phyloP scores from a whole-genome alignment of 495 filamentous ascomycete species.

The Platismatia glauca region DNA sequence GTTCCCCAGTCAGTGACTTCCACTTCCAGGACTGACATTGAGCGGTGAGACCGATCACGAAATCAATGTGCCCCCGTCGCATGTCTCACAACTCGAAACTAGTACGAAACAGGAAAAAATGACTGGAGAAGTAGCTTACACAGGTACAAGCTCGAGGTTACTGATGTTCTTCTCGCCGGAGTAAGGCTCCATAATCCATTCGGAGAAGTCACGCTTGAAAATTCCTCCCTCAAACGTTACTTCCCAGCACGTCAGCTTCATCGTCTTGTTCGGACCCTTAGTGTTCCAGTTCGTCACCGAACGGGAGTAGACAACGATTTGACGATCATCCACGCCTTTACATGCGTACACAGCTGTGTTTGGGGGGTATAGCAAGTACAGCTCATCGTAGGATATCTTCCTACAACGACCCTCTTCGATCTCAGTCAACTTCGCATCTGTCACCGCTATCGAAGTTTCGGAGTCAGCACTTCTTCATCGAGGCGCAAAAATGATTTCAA shows the following conservation, averaged over 20 bases:
- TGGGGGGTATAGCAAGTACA: constrained; percentile 14
- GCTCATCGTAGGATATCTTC: constrained; percentile 13
- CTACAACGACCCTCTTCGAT: constrained; percentile 17
- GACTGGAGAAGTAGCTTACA: neutral
- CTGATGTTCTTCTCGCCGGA: constrained; percentile 17
- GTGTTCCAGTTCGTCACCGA: constrained; percentile 7
- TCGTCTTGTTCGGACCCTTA: neutral
- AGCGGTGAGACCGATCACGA: neutral
- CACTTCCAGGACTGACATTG: neutral
- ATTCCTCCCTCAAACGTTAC: constrained; percentile 14
- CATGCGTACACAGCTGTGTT: constrained; percentile 16
- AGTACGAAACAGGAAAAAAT: neutral
- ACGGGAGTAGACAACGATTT: constrained; percentile 17
- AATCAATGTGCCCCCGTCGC: neutral
- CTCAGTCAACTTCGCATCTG: constrained; percentile 14
- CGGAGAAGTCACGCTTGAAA: constrained; percentile 17
- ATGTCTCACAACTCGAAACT: neutral
- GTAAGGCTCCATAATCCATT: constrained; percentile 16
- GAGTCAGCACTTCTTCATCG: neutral
- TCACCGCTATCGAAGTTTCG: neutral
- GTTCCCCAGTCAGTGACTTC: neutral
- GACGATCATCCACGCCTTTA: constrained; percentile 15
- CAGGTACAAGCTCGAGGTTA: constrained; percentile 18
- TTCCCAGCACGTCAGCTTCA: constrained; percentile 20
- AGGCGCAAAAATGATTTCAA: neutral